Conservation (phyloP, 805 yeast genomes). For the Candida corydali region DNA sequence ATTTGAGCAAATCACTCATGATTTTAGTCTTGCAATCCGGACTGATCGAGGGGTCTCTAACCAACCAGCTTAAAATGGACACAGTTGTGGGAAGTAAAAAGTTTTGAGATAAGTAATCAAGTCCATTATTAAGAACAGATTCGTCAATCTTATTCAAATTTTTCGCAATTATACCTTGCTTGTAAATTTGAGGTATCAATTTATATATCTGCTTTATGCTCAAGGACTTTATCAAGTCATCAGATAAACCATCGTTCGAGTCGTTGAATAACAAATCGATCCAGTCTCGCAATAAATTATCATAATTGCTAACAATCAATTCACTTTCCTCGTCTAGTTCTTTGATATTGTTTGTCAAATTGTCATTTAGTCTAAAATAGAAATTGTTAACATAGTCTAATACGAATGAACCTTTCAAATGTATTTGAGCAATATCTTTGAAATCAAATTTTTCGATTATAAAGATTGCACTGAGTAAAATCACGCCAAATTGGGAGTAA, state of each 20-base stretch:
- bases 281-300: conserved; percentile 56
- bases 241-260: conserved; percentile 68
- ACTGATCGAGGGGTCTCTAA: conserved; percentile 10
- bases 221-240: conserved; percentile 67
- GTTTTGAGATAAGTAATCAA: conserved; percentile 83
- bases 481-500: conserved; percentile 65
- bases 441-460: conserved; percentile 13
- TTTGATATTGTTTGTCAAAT: conserved; percentile 19
- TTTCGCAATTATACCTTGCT: conserved; percentile 64
- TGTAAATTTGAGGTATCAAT: conserved; percentile 69
- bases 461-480: conserved; percentile 37
- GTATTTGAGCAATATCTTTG: conserved; percentile 20
- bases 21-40: conserved; percentile 15
- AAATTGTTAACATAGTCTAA: conserved; percentile 31
- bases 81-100: conserved; percentile 57
- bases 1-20: conserved; percentile 22
- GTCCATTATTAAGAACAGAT: conserved; percentile 65
- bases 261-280: conserved; percentile 71
- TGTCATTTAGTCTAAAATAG: conserved; percentile 26
- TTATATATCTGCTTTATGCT: conserved; percentile 63
- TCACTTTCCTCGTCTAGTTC: conserved; percentile 21
- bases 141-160: conserved; percentile 51
- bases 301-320: conserved; percentile 29
- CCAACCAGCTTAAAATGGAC: conserved; percentile 31
- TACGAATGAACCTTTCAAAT: conserved; percentile 26